Conservation (phyloP, 441 rosid genomes). For the Croton setiger region DNA sequence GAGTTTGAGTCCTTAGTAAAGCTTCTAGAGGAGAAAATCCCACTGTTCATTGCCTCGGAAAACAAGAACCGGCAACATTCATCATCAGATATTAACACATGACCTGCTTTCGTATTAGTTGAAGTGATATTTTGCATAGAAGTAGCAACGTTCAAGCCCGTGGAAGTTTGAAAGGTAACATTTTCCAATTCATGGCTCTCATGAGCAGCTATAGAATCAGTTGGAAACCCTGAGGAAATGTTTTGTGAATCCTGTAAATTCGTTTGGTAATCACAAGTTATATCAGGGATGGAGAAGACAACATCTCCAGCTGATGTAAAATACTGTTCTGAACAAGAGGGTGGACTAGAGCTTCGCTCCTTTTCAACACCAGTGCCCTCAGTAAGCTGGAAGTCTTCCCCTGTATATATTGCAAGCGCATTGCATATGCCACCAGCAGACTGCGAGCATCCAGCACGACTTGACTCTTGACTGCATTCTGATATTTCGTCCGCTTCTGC, state of each 20-base stretch:
- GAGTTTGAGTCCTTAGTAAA: constrained; percentile 35
- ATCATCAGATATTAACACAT: constrained; percentile 69
- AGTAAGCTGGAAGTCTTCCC: constrained; percentile 43
- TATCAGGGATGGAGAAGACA: constrained; percentile 50
- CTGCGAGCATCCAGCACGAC: constrained; percentile 52
- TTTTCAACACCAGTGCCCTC: constrained; percentile 46
- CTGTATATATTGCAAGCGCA: constrained; percentile 30
- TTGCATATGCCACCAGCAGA: constrained; percentile 58
- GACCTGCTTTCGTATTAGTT: constrained; percentile 41
- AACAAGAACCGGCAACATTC: constrained; percentile 85
- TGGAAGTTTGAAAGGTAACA: constrained; percentile 45
- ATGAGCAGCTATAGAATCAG: constrained; percentile 37
- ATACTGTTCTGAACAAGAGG: constrained; percentile 59
- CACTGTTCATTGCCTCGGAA: constrained; percentile 46
- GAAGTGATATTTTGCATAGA: constrained; percentile 35
- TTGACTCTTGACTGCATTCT: constrained; percentile 88
- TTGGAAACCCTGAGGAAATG: constrained; percentile 30
- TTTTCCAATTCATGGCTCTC: constrained; percentile 42
- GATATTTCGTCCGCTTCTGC: constrained; percentile 72
- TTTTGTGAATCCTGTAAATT: neutral
- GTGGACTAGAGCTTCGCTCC: constrained; percentile 54
- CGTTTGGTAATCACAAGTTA: constrained; percentile 37
- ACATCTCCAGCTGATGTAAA: constrained; percentile 51
- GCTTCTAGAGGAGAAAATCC: constrained; percentile 39
- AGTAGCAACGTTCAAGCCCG: constrained; percentile 40